These are phyloP conservation scores for Hippophae gyantsensis DNA, from an alignment of 306 rosid species.

Conservation along the genomic window DNA sequence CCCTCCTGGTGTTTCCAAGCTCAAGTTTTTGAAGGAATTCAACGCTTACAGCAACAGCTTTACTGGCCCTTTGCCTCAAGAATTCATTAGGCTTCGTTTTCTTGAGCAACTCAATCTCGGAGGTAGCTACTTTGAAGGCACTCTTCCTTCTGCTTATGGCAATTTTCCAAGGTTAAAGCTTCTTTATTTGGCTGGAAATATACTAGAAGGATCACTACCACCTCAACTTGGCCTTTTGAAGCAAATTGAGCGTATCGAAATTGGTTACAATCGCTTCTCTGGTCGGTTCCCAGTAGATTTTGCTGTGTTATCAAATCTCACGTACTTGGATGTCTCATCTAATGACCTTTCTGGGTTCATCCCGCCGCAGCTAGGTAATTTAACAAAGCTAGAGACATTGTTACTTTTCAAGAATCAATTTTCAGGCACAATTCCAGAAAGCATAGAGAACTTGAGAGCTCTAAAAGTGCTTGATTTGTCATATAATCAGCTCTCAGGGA, in stretches of 20 bases:
- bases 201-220: constrained; percentile 55
- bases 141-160: constrained; percentile 56
- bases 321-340: constrained; percentile 58
- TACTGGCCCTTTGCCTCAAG: constrained; percentile 56
- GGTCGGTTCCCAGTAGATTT: constrained; percentile 52
- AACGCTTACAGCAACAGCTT: constrained; percentile 81
- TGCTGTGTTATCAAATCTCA: constrained; percentile 38
- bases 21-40: constrained; percentile 55
- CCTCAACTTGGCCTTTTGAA: constrained; percentile 40
- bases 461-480: constrained; percentile 61
- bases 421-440: constrained; percentile 59
- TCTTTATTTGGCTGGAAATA: constrained; percentile 61
- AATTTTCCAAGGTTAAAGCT: constrained; percentile 39
- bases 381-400: constrained; percentile 46
- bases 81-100: constrained; percentile 39
- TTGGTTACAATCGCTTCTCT: constrained; percentile 66
- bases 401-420: constrained; percentile 52
- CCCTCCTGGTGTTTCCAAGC: constrained; percentile 81
- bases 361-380: constrained; percentile 53
- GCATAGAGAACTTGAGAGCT: constrained; percentile 40
- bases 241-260: constrained; percentile 62
- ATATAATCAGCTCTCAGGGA: constrained; percentile 58
- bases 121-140: constrained; percentile 75
- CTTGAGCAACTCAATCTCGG: constrained; percentile 81
- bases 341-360: constrained; percentile 48